Percentiles rank a stretch among this genome's conserved stretches.
phyloP scores from a whole-genome alignment of 2,329 filamentous ascomycete species.

The Fusarium albosuccineum region DNA sequence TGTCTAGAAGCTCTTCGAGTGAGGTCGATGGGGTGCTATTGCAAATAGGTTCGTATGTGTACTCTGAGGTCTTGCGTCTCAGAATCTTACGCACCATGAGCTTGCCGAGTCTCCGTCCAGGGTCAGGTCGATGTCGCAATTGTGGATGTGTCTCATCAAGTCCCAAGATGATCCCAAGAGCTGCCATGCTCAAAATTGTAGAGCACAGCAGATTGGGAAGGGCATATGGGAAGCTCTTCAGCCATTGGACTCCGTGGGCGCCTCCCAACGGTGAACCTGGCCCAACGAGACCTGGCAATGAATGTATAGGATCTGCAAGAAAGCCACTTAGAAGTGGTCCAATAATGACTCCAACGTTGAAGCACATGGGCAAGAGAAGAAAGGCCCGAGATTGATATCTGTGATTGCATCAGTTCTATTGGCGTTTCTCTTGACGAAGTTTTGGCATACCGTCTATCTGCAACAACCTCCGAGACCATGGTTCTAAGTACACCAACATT shows the following conservation, averaged over 20 bases:
- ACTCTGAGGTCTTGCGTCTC: neutral
- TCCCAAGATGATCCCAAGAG: neutral
- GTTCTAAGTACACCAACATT: constrained; percentile 39
- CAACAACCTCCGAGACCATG: constrained; percentile 41
- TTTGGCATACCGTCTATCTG: constrained; percentile 29
- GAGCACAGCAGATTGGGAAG: neutral
- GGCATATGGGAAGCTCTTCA: neutral
- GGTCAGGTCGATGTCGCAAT: neutral
- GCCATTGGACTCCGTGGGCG: neutral
- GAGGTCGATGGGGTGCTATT: neutral
- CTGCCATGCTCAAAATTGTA: too few species aligned
- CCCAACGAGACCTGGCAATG: constrained; percentile 7
- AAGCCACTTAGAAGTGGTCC: constrained; percentile 42
- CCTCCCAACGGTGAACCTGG: neutral
- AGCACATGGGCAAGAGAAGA: constrained; percentile 40
- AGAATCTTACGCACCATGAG: neutral
- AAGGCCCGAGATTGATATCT: constrained; percentile 34
- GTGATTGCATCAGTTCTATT: too few species aligned
- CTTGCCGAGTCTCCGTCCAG: neutral
- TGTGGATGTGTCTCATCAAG: constrained; percentile 1
- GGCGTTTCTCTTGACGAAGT: too few species aligned
- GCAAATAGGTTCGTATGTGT: constrained; percentile 4
- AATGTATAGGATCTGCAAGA: constrained; percentile 38
- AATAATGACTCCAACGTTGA: constrained; percentile 43
- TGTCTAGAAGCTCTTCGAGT: too few species aligned